Base-by-base conservation (phyloP, 1,284 basidiomycete species). In the Stereum hirsutum region DNA sequence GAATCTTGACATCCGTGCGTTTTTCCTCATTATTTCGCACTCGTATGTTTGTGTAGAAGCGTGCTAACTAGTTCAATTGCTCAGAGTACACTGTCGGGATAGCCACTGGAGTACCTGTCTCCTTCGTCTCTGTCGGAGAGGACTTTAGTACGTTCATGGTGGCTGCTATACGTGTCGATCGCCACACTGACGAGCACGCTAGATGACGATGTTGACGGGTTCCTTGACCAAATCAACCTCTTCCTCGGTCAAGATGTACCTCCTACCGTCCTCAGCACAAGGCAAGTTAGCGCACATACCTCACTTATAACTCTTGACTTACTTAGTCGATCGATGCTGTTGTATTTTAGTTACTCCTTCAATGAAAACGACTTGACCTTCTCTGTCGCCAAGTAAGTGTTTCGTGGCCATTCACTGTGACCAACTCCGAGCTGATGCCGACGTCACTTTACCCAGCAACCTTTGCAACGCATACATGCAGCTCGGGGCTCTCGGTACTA, bases 11-110 rank as follows among this genome's bases (percentile, higher is more conserved):
- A 42, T 19, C 21, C n/a, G n/a, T n/a, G n/a, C n/a, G n/a, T n/a
- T n/a, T n/a, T n/a, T n/a, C n/a, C n/a, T n/a, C n/a, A n/a, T n/a
- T n/a, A n/a, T n/a, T n/a, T n/a, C 24, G 10, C 37, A 39, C 11
- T 26, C n/a, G 15, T 25, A 21, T 19, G 24, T 39, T 11, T 21
- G 37, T 14, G n/a, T n/a, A n/a, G n/a, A n/a, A n/a, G n/a, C n/a
- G n/a, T n/a, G n/a, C n/a, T n/a, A n/a, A n/a, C n/a, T n/a, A n/a
- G n/a, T n/a, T n/a, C n/a, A 4, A n/a, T 25, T n/a, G n/a, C n/a
- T n/a, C n/a, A n/a, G 21, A 84, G 61, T 81, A 81, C 46, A 72
- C 78, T 3, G 72, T 68, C 27, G 78, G 72, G 11, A 65, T 84
- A 6, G 68, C 72, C 3, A 75, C 63, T 62, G 78, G 79, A 1